Evolutionary conservation across 1,284 basidiomycete species (phyloP), one percentile per base, ranked within the genome.

Genomic region (Ceratobasidium sp.): DNA sequence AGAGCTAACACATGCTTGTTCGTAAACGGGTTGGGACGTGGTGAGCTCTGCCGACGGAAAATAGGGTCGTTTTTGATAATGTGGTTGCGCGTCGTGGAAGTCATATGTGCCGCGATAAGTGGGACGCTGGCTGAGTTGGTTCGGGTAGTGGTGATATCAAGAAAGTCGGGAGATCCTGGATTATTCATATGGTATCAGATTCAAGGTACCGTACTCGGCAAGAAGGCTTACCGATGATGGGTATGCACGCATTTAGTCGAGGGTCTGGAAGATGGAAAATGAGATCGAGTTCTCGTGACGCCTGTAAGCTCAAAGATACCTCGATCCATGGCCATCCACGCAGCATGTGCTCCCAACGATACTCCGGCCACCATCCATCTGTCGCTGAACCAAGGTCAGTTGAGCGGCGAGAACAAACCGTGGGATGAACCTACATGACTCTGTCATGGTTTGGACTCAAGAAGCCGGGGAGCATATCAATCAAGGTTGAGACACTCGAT

Each of bases 151-250:
- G 50, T 50, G 31, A 65, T 65, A 17, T 65, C 62, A 8, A 65
- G 50, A 52, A 65, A 65, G 50, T 65, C 62, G 20, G 62, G 62
- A 17, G 62, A 65, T 42, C 62, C 62, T 65, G n/a, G n/a, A n/a
- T n/a, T n/a, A n/a, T n/a, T n/a, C 20, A 45, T 47, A 7, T 20
- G 22, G 20, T 12, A 47, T 5, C 32, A 65, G 38, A 10, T 27
- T 42, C 6, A 15, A 25, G 38, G 27, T 8, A 54, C 13, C 49
- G 27, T 15, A 22, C 27, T 5, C 32, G 22, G 17, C 34, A 32
- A 17, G 10, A 25, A 34, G 17, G 43, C 62, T 31, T 10, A 65
- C 62, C 62, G 31, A 53, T 53, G 13, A 65, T 27, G 27, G 62
- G 62, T 53, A 65, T 65, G 34, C 62, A 65, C 1, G 35, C 62